phyloP scores from a whole-genome alignment of 148 eudicot genomes.

The Selenicereus undatus region DNA sequence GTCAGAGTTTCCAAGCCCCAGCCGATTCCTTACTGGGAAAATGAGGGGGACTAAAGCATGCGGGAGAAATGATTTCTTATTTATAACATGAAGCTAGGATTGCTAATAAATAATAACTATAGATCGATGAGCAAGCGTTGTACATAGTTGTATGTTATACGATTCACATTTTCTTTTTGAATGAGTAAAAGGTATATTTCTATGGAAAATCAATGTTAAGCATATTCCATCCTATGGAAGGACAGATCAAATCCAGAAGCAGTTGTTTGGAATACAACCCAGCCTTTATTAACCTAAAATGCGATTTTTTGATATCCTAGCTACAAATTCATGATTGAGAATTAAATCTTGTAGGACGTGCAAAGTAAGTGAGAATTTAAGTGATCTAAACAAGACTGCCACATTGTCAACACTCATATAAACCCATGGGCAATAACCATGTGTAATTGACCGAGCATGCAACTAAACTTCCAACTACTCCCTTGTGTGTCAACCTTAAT shows the following conservation, averaged over 20 bases:
- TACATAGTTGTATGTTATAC: too few species aligned
- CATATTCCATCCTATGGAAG: not conserved
- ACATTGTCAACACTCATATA: not conserved
- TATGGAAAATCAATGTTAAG: too few species aligned
- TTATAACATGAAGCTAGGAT: too few species aligned
- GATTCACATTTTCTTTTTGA: too few species aligned
- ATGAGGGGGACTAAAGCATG: constrained; percentile 12
- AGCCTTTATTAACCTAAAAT: too few species aligned
- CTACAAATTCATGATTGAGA: not conserved
- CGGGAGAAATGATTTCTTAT: constrained; percentile 8
- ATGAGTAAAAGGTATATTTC: too few species aligned
- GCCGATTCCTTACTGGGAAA: not conserved
- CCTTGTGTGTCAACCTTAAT: constrained; percentile 14
- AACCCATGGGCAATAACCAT: not conserved
- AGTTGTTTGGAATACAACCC: too few species aligned
- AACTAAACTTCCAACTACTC: not conserved
- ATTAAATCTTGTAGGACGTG: not conserved
- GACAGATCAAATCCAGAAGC: too few species aligned
- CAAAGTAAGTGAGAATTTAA: too few species aligned
- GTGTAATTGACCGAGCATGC: too few species aligned
- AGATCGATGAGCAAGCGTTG: too few species aligned
- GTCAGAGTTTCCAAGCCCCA: constrained; percentile 30
- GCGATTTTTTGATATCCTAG: not conserved
- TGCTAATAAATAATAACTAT: too few species aligned
- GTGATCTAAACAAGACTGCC: not conserved